Percentiles rank a stretch among this genome's conserved stretches.
Conservation (phyloP, 164 flowering plant genomes). For the Sedum album region DNA sequence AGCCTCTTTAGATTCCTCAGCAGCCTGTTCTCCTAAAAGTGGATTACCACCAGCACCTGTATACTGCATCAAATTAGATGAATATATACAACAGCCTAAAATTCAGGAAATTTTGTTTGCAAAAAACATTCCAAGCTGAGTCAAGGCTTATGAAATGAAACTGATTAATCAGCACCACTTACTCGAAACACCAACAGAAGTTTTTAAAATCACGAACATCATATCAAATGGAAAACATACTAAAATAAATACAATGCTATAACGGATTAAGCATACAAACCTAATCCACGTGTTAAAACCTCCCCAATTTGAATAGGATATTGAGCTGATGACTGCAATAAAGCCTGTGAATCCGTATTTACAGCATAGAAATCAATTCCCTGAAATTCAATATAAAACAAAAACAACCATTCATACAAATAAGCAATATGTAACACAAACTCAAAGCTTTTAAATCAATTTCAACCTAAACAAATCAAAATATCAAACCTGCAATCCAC, state of each 20-base stretch:
- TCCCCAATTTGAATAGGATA: constrained; percentile 95
- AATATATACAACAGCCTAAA: neutral
- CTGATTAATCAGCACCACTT: too few species aligned
- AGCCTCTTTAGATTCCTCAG: constrained; percentile 91
- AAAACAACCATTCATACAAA: too few species aligned
- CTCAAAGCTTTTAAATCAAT: too few species aligned
- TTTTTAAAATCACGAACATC: too few species aligned
- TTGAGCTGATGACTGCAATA: constrained; percentile 76
- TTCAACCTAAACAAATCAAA: too few species aligned
- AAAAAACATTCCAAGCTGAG: too few species aligned
- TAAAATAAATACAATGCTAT: too few species aligned
- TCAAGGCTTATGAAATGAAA: too few species aligned
- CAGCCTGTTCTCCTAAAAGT: constrained; percentile 90
- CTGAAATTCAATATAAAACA: constrained; percentile 33
- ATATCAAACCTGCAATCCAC: constrained; percentile 61
- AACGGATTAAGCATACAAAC: constrained; percentile 30
- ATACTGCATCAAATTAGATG: constrained; percentile 12
- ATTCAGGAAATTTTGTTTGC: neutral
- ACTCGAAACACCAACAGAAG: too few species aligned
- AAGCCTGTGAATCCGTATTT: constrained; percentile 89
- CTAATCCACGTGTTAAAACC: constrained; percentile 96
- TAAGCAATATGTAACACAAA: too few species aligned
- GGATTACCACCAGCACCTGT: constrained; percentile 85
- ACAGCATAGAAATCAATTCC: constrained; percentile 95
- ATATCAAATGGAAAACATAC: neutral